These are phyloP conservation scores for Protomyces inundatus DNA, from an alignment of 1,139 yeast genomes.

Conservation along the genomic window DNA sequence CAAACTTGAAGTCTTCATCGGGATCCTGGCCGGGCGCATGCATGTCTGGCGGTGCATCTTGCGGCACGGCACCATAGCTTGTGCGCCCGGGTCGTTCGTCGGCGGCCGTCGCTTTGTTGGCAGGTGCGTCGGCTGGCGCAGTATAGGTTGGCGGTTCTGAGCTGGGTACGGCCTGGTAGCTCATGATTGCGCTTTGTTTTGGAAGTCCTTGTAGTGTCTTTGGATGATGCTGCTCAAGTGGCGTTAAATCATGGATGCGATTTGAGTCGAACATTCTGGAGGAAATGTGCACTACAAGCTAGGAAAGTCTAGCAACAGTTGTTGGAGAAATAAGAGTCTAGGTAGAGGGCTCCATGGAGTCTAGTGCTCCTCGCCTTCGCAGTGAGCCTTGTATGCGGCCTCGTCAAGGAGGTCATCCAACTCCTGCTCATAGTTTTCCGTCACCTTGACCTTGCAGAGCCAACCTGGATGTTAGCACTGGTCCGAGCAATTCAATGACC, in stretches of 20 bases:
- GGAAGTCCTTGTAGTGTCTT: too few relatives aligned
- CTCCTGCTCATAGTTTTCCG: conserved; percentile 40
- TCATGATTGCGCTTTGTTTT: not conserved
- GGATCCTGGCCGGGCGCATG: conserved; percentile 24
- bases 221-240: too few relatives aligned
- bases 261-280: too few relatives aligned
- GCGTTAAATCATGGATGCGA: too few relatives aligned
- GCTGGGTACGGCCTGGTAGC: not conserved
- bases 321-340: too few relatives aligned
- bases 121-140: not conserved
- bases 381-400: conserved; percentile 48
- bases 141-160: not conserved
- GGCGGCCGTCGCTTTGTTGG: not conserved
- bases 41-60: conserved; percentile 10
- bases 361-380: conserved; percentile 19
- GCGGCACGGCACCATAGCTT: not conserved
- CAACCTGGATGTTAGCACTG: conserved; percentile 54
- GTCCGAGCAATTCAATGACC: not conserved
- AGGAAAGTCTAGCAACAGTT: too few relatives aligned
- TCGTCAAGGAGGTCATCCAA: conserved; percentile 47
- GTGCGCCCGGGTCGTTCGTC: not conserved
- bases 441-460: conserved; percentile 71
- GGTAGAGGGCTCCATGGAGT: not conserved
- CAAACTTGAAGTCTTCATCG: conserved; percentile 74
- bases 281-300: too few relatives aligned